Conservation (phyloP, 1,139 yeast genomes). For the Magnusiomyces tetraspermus region DNA sequence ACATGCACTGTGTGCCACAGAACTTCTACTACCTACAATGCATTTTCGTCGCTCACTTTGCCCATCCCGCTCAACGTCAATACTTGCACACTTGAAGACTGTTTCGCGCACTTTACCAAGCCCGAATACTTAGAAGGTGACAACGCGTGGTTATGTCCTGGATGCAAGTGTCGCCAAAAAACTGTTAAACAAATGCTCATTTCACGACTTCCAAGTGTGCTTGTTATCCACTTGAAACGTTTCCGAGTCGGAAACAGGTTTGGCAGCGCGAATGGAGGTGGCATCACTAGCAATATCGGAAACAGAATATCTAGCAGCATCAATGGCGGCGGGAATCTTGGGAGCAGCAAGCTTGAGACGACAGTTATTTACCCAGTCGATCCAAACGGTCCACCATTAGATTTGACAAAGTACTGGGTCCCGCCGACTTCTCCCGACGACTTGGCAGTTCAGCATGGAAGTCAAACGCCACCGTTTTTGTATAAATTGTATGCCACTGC, state of each 20-base stretch:
- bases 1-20: slow-evolving; percentile 64
- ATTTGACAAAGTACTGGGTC: slow-evolving; percentile 78
- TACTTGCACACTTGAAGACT: slow-evolving; percentile 45
- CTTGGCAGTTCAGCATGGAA: slow-evolving; percentile 38
- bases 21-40: slow-evolving; percentile 82
- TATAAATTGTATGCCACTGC: slow-evolving; percentile 79
- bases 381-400: too few relatives aligned
- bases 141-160: slow-evolving; percentile 85
- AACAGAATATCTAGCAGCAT: slow-evolving; percentile 31
- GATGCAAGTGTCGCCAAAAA: slow-evolving; percentile 56
- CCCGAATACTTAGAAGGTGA: slow-evolving; percentile 65
- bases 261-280: too few relatives aligned
- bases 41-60: slow-evolving; percentile 65
- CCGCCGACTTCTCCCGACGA: slow-evolving; percentile 23
- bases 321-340: too few relatives aligned
- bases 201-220: slow-evolving; percentile 61
- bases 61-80: slow-evolving; percentile 49
- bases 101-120: slow-evolving; percentile 61
- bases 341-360: slow-evolving; percentile 54
- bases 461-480: slow-evolving; percentile 70
- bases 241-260: slow-evolving; percentile 42
- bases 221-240: slow-evolving; percentile 71
- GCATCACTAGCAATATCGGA: slow-evolving; percentile 28
- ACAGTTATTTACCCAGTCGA: slow-evolving; percentile 50
- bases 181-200: slow-evolving; percentile 62